Percentiles rank a stretch among this genome's conserved stretches.
Evolutionary conservation across 805 yeast species (phyloP).

Genomic region (Tetrapisispora taiwanensis): DNA sequence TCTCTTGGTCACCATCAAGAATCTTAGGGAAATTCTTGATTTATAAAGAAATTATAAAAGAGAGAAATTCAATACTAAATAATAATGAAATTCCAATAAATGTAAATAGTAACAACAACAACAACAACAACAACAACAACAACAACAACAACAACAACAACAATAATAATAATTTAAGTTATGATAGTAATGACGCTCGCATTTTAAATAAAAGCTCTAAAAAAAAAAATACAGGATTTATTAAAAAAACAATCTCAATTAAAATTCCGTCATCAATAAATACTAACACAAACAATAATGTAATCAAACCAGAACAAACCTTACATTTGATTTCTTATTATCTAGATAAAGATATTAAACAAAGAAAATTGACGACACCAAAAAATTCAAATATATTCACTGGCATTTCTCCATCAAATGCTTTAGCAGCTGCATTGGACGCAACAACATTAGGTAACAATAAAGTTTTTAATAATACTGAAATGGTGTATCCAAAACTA

Average conservation of each 20-base stretch:
- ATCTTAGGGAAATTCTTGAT: constrained; percentile 77
- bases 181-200: constrained; percentile 1
- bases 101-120: background rate
- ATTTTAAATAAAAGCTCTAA: background rate
- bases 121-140: background rate
- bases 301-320: background rate
- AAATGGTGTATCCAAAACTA: background rate
- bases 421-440: constrained; percentile 46
- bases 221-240: constrained; percentile 41
- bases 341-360: constrained; percentile 59
- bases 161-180: background rate
- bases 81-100: background rate
- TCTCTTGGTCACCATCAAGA: constrained; percentile 84
- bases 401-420: constrained; percentile 37
- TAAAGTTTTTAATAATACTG: constrained; percentile 4
- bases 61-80: background rate
- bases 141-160: background rate
- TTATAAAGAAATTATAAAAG: constrained; percentile 48
- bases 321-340: constrained; percentile 71
- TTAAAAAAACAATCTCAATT: constrained; percentile 73
- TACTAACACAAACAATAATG: background rate
- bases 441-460: constrained; percentile 52
- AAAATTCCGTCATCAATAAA: constrained; percentile 30
- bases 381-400: constrained; percentile 41
- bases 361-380: constrained; percentile 49